Evolutionary conservation across 257 asterid genomes (phyloP).

Genomic region (Coffea eugenioides): DNA sequence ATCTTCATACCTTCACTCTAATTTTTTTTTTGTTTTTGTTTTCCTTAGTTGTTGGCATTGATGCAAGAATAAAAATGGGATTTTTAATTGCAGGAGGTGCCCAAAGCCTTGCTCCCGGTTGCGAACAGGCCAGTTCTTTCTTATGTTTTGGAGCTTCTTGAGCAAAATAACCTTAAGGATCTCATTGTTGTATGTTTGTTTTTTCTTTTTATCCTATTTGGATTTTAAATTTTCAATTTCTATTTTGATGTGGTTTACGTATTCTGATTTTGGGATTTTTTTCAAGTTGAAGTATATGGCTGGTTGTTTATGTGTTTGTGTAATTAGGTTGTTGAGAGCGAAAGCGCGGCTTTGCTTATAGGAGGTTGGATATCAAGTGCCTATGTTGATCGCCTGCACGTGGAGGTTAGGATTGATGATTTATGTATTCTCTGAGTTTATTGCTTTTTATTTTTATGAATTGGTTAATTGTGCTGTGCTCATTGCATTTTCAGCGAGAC

Average conservation of each 20-base stretch:
- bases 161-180: constrained; percentile 64
- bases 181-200: constrained; percentile 33
- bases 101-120: constrained; percentile 82
- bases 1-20: neutral
- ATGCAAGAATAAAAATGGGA: constrained; percentile 10
- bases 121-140: constrained; percentile 86
- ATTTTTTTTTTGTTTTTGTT: neutral
- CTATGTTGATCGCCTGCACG: constrained; percentile 77
- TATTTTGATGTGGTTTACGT: neutral
- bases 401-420: constrained; percentile 54
- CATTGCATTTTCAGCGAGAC: neutral
- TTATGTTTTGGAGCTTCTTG: constrained; percentile 83
- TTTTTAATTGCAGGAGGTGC: constrained; percentile 64
- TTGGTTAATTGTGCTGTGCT: neutral
- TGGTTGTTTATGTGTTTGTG: constrained; percentile 13
- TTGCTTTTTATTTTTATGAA: neutral
- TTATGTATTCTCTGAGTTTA: neutral
- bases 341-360: constrained; percentile 72
- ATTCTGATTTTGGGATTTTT: neutral
- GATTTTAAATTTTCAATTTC: neutral
- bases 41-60: neutral
- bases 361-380: constrained; percentile 87
- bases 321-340: constrained; percentile 87
- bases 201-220: neutral
- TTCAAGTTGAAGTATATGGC: neutral